Percentiles rank a stretch among this genome's conserved stretches.
phyloP scores from a whole-genome alignment of 2,329 filamentous ascomycete genomes.

The Seiridium unicorne region DNA sequence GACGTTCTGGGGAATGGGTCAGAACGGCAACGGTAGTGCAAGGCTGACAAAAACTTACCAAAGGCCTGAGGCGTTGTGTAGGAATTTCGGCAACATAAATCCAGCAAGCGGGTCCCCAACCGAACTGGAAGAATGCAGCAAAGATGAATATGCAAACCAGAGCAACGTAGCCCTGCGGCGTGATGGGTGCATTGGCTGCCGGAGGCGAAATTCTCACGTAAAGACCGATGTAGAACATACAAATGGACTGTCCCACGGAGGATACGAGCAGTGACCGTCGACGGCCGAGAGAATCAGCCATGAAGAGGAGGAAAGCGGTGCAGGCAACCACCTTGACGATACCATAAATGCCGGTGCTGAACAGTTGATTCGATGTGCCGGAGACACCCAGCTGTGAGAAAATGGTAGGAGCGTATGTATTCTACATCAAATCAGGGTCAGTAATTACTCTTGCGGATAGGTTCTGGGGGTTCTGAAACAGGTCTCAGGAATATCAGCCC shows the following conservation, averaged over 20 bases:
- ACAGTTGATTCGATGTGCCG: constrained; percentile 50
- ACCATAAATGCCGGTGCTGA: constrained; percentile 63
- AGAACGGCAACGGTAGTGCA: neutral
- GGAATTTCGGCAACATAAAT: constrained; percentile 64
- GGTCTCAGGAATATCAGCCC: no score
- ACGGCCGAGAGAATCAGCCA: constrained; percentile 58
- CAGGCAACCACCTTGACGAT: constrained; percentile 62
- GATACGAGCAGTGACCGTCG: constrained; percentile 57
- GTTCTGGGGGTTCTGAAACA: no score
- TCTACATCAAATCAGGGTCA: constrained; percentile 4
- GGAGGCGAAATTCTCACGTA: constrained; percentile 62
- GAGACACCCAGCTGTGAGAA: constrained; percentile 33
- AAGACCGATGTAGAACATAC: constrained; percentile 66
- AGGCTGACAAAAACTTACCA: constrained; percentile 9
- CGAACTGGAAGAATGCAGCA: constrained; percentile 64
- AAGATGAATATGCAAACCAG: constrained; percentile 68
- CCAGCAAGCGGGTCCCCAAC: constrained; percentile 67
- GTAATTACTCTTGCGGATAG: no score
- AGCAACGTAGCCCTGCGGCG: constrained; percentile 62
- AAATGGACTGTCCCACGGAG: constrained; percentile 55
- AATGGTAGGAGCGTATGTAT: constrained; percentile 31
- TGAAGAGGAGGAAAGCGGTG: constrained; percentile 55
- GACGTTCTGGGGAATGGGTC: constrained; percentile 40
- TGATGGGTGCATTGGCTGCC: constrained; percentile 44
- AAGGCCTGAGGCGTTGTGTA: constrained; percentile 46